Evolutionary conservation across 1,284 basidiomycete species (phyloP), one percentile per base, ranked within the genome.

Genomic region (Vanrija sp.): DNA sequence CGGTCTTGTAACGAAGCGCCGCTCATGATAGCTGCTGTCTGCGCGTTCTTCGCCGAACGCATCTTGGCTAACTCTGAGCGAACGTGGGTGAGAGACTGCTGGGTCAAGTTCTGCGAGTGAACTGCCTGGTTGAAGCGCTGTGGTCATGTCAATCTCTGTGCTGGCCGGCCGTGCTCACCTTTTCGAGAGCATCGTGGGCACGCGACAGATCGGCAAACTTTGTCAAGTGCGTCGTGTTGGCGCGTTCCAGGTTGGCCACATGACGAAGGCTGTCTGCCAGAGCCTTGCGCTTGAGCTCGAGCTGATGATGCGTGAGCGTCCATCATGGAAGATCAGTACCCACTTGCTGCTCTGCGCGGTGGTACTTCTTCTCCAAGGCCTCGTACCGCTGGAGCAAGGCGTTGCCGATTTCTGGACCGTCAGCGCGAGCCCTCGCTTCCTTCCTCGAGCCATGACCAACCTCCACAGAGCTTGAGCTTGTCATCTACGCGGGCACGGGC

Each of bases 311-410:
- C 23, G 43, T 41, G 38, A 37, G 31, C 37, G 3, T 8, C 6
- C 5, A 15, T 19, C 1, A 82, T 71, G 46, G 78, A 71, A 23
- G 61, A 61, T 48, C 75, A 77, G n/a, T n/a, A n/a, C 49, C 65
- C 60, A 53, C 72, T 64, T 66, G 69, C 15, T 60, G 55, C 35
- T 73, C 65, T 25, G 60, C 62, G 36, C 68, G 54, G 54, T 83
- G 84, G 79, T 87, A 83, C 64, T 85, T 84, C 62, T 82, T 80
- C 51, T 86, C 84, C 46, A 92, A 82, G 70, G 86, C 87, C 75
- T 95, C 92, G 70, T 93, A 90, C 58, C 87, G 81, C 66, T 88
- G 84, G 45, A 97, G 74, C 43, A 98, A 77, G 2, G 92, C 92
- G 73, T 92, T 89, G 1, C 94, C 94, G 45, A 97, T 87, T 78